phyloP scores from a whole-genome alignment of 805 yeast genomes.

The Sugiyamaella chiloensis region DNA sequence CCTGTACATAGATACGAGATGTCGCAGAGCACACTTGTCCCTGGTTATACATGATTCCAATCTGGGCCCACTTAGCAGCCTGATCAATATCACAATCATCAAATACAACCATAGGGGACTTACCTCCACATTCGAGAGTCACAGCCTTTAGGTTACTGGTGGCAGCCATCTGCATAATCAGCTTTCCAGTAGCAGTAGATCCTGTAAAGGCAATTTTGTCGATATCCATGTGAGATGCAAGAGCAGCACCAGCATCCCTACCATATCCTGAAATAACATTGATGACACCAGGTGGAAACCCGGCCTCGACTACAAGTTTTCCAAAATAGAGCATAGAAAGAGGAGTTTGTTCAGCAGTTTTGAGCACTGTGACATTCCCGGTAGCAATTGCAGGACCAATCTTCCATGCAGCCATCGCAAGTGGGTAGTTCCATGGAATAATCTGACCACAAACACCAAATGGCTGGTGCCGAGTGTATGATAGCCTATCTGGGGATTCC shows the following conservation, averaged over 20 bases:
- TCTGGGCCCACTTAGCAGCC: constrained; percentile 70
- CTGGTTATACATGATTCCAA: constrained; percentile 87
- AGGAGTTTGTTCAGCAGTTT: constrained; percentile 91
- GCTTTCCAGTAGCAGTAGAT: constrained; percentile 86
- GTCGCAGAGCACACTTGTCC: constrained; percentile 98
- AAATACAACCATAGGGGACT: constrained; percentile 87
- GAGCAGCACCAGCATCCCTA: constrained; percentile 75
- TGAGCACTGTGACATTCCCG: constrained; percentile 84
- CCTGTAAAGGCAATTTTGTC: constrained; percentile 95
- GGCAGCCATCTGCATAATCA: constrained; percentile 77
- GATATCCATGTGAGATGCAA: constrained; percentile 72
- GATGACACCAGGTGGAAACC: constrained; percentile 87
- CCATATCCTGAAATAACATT: constrained; percentile 88
- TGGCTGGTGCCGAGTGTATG: constrained; percentile 83
- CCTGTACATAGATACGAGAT: constrained; percentile 87
- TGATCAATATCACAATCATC: constrained; percentile 77
- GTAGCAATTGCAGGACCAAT: constrained; percentile 89
- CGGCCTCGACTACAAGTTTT: constrained; percentile 69
- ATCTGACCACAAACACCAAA: constrained; percentile 94
- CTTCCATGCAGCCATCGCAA: constrained; percentile 93
- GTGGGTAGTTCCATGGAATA: constrained; percentile 97
- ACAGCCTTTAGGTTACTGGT: constrained; percentile 81
- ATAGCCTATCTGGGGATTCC: constrained; percentile 70
- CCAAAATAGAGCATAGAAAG: constrained; percentile 78
- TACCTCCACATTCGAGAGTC: constrained; percentile 94